Evolutionary conservation across 2,329 filamentous ascomycete genomes (phyloP).

Genomic region (Atkinsonella texensis): DNA sequence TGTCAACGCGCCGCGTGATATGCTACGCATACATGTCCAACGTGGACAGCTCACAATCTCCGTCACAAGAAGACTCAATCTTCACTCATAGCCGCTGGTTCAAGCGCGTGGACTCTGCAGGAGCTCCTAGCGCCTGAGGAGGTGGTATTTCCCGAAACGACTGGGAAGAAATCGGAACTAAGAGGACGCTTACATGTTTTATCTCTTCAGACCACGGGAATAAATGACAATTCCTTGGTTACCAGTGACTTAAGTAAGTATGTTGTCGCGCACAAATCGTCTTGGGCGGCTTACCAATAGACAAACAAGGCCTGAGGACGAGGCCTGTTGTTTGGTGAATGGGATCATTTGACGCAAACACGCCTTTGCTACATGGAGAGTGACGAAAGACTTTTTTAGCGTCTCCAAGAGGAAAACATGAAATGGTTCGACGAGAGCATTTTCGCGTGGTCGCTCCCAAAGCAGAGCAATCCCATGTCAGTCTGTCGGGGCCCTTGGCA

Average conservation of each 20-base stretch:
- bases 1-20: not conserved
- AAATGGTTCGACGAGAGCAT: not conserved
- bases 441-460: not conserved
- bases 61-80: not conserved
- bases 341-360: not conserved
- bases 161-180: not conserved
- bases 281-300: not conserved
- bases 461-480: not conserved
- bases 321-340: not conserved
- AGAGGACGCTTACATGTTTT: not conserved
- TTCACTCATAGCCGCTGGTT: slow-evolving; percentile 5
- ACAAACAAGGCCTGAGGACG: not conserved
- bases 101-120: slow-evolving; percentile 7
- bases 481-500: not conserved
- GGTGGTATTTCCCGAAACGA: slow-evolving; percentile 13
- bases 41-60: slow-evolving; percentile 1
- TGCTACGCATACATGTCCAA: slow-evolving; percentile 11
- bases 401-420: not conserved
- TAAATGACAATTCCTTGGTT: not conserved
- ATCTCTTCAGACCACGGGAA: not conserved
- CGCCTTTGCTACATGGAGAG: not conserved
- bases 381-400: not conserved
- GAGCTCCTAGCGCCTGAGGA: slow-evolving; percentile 12
- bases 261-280: not conserved
- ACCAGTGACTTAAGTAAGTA: not conserved